Evolutionary conservation across 441 rosid genomes (phyloP).

Genomic region (Theobroma grandiflorum): DNA sequence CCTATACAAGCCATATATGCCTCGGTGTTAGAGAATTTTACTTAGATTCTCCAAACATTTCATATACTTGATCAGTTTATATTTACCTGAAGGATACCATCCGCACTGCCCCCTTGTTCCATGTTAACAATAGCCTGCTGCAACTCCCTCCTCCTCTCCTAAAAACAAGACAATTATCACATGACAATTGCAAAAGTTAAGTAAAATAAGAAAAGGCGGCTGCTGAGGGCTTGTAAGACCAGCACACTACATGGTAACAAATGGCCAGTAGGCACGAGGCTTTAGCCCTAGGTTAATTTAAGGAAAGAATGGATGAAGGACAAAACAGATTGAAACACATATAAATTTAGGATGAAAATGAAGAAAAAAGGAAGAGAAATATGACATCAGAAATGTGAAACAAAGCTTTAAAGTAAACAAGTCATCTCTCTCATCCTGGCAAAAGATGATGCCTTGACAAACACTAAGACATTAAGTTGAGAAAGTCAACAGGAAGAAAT

Average conservation of each 20-base stretch:
- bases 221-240: background rate
- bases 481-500: background rate
- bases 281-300: conserved; percentile 7
- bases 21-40: conserved; percentile 30
- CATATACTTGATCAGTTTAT: conserved; percentile 26
- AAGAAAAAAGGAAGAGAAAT: conserved; percentile 10
- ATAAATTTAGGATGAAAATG: background rate
- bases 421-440: background rate
- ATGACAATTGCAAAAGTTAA: background rate
- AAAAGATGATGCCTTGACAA: background rate
- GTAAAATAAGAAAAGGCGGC: background rate
- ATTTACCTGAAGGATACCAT: conserved; percentile 95
- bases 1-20: conserved; percentile 55
- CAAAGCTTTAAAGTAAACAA: background rate
- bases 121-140: conserved; percentile 88
- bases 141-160: conserved; percentile 90
- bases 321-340: background rate
- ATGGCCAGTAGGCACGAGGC: background rate
- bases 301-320: conserved; percentile 8
- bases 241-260: conserved; percentile 16
- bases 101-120: conserved; percentile 96
- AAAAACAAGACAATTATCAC: conserved; percentile 35
- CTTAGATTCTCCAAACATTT: conserved; percentile 29
- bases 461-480: background rate
- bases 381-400: background rate